Base-by-base conservation (phyloP, 1,139 yeast genomes). In the Debaryomyces udenii region DNA sequence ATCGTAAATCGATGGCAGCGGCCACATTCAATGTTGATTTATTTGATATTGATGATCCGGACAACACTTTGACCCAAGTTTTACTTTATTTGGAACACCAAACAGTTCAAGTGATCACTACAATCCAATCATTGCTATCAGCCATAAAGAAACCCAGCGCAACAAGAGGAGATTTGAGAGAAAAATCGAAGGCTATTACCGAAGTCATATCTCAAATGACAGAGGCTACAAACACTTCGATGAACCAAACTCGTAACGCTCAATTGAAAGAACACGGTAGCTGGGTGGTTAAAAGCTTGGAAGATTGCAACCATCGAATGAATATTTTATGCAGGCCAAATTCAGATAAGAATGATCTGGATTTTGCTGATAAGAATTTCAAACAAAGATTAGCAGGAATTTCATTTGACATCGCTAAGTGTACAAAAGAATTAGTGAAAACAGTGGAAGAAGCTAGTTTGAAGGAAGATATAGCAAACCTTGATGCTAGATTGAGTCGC, bases 361-460 rank as follows among this genome's bases (percentile, higher is more conserved):
- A 81, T 40, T 82, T 78, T 59, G 96, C 97, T 3, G 96, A 90
- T 59, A 87, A 91, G 61, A 86, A 86, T 50, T 85, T 89, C 69
- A 86, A 85, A 63, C 98, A 91, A 65, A 78, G 97, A 52, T 78
- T 93, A 50, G 98, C 98, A 0, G 98, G 97, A 2, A 86, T 90
- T 49, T 90, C 96, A 16, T 93, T 90, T 66, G 98, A 93, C 60
- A 88, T 91, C 68, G 97, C 97, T 35, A 89, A 93, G 64, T 86
- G 96, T 61, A 91, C 97, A 9, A 91, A 91, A 61, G 98, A 91
- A 62, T 76, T 91, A 59, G 98, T 91, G 27, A 91, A 90, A 68
- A 86, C 96, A 2, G 96, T 91, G 5, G 98, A 91, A 61, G 97
- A 90, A 58, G 96, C 96, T 20, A 86, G 93, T 57, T 70, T 90